phyloP scores from a whole-genome alignment of 176 grass and related monocot species.

The Dendrocalamus sinicus region DNA sequence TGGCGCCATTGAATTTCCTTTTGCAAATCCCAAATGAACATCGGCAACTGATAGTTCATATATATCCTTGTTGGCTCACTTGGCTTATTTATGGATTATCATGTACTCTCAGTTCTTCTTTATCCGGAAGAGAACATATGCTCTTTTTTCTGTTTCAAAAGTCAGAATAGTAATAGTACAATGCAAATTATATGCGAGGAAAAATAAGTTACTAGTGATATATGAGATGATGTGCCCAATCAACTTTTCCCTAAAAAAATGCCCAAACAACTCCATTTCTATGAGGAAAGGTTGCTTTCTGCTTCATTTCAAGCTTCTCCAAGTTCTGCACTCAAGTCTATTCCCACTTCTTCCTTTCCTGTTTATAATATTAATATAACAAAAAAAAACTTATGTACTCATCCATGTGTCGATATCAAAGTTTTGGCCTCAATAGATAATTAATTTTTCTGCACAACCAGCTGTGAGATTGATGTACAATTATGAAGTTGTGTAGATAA shows the following conservation, averaged over 20 bases:
- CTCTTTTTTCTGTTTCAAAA: constrained; percentile 32
- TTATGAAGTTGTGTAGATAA: neutral
- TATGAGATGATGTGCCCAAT: neutral
- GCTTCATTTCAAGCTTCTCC: constrained; percentile 1
- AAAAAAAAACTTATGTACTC: neutral
- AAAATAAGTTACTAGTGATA: constrained; percentile 29
- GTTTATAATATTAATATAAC: constrained; percentile 2
- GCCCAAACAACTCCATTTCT: neutral
- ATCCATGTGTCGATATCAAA: neutral
- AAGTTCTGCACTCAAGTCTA: neutral
- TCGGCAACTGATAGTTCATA: constrained; percentile 8
- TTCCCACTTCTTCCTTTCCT: neutral
- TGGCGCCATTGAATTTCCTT: neutral
- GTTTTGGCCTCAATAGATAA: neutral
- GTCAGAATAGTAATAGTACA: constrained; percentile 31
- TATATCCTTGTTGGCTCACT: constrained; percentile 4
- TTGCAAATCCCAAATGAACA: constrained; percentile 6
- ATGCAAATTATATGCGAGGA: neutral
- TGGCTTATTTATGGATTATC: neutral
- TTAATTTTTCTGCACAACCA: constrained; percentile 23
- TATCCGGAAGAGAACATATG: constrained; percentile 19
- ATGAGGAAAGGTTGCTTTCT: neutral
- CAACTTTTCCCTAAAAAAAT: constrained; percentile 6
- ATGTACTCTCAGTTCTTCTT: constrained; percentile 7
- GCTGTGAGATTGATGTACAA: neutral